phyloP scores from a whole-genome alignment of 768 basidiomycete genomes.

The Collybiopsis luxurians region DNA sequence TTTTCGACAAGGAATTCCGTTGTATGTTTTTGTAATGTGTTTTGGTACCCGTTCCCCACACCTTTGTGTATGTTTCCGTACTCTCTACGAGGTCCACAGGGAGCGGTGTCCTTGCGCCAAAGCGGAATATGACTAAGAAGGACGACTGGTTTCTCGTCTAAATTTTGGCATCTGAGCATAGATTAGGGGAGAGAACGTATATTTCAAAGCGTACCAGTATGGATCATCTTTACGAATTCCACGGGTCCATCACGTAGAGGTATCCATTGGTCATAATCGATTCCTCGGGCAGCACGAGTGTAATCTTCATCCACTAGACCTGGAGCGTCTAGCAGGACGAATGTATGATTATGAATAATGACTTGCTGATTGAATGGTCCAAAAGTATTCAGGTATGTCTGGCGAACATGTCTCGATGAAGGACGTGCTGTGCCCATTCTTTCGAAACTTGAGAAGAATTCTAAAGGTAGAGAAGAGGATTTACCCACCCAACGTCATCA shows the following conservation, averaged over 20 bases:
- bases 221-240: slow-evolving; percentile 53
- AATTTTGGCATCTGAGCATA: slow-evolving; percentile 3
- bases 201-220: slow-evolving; percentile 24
- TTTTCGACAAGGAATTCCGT: slow-evolving; percentile 67
- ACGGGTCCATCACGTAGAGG: slow-evolving; percentile 53
- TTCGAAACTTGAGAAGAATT: slow-evolving; percentile 1
- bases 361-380: slow-evolving; percentile 67
- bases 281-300: slow-evolving; percentile 47
- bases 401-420: slow-evolving; percentile 52
- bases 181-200: neutral
- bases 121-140: slow-evolving; percentile 88
- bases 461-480: neutral
- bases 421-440: slow-evolving; percentile 56
- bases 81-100: slow-evolving; percentile 79
- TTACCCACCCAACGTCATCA: slow-evolving; percentile 66
- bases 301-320: slow-evolving; percentile 85
- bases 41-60: slow-evolving; percentile 81
- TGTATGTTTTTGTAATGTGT: slow-evolving; percentile 77
- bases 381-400: slow-evolving; percentile 58
- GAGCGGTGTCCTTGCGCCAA: slow-evolving; percentile 65
- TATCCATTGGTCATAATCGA: slow-evolving; percentile 54
- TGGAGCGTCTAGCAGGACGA: slow-evolving; percentile 73
- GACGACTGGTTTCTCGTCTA: slow-evolving; percentile 48
- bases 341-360: slow-evolving; percentile 63
- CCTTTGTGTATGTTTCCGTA: slow-evolving; percentile 68